Evolutionary conservation across 2,329 filamentous ascomycete species (phyloP).

Genomic region (Zasmidium cellare): DNA sequence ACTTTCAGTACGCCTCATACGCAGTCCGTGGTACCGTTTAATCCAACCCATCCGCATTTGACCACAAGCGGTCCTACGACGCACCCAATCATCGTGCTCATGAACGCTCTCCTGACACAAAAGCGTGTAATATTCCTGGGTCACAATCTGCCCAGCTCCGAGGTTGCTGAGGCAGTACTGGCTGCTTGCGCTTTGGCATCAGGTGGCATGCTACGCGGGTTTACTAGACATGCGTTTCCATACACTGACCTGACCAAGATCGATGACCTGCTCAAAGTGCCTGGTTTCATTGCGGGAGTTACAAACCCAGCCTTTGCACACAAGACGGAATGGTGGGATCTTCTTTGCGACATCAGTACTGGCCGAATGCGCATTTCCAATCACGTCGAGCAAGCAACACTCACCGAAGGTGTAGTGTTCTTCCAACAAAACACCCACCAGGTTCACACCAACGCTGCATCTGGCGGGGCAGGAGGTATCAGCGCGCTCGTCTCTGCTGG

Average conservation of each 20-base stretch:
- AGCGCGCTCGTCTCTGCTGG: conserved; percentile 31
- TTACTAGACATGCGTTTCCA: conserved; percentile 93
- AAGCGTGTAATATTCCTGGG: conserved; percentile 96
- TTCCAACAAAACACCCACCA: conserved; percentile 66
- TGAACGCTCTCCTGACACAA: conserved; percentile 92
- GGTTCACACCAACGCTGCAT: conserved; percentile 27
- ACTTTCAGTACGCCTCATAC: conserved; percentile 83
- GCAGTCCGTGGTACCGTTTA: conserved; percentile 81
- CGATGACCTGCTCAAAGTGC: conserved; percentile 91
- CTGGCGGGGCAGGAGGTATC: conserved; percentile 26
- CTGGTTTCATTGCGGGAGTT: conserved; percentile 95
- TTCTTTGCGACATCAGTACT: conserved; percentile 88
- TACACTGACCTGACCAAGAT: conserved; percentile 98
- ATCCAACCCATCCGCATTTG: conserved; percentile 77
- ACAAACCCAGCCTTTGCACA: conserved; percentile 95
- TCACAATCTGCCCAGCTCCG: conserved; percentile 90
- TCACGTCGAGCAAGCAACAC: conserved; percentile 74
- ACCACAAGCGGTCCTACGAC: conserved; percentile 88
- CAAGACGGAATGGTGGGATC: conserved; percentile 97
- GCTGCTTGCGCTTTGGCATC: conserved; percentile 94
- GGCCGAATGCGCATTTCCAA: conserved; percentile 93
- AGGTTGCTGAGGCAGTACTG: conserved; percentile 95
- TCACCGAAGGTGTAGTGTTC: conserved; percentile 81
- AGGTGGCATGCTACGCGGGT: conserved; percentile 87
- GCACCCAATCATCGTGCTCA: conserved; percentile 90